Evolutionary conservation across 306 rosid species (phyloP).

Genomic region (Fragaria iinumae): DNA sequence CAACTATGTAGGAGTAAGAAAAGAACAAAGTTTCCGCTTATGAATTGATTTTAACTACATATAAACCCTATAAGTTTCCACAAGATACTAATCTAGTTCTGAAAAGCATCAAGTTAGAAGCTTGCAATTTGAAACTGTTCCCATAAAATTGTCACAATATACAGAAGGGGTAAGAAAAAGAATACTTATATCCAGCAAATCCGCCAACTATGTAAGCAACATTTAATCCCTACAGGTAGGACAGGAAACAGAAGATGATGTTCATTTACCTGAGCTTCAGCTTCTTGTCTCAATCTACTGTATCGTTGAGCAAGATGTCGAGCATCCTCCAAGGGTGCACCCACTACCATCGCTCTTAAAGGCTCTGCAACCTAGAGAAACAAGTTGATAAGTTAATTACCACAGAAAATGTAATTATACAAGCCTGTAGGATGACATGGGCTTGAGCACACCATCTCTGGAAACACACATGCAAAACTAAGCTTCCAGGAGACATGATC

Average conservation of each 20-base stretch:
- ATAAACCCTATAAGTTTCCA: neutral
- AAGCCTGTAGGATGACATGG: neutral
- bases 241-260: conserved; percentile 7
- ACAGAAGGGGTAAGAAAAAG: neutral
- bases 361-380: conserved; percentile 80
- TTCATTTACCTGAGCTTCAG: conserved; percentile 81
- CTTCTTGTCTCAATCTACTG: conserved; percentile 94
- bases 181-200: too few relatives aligned
- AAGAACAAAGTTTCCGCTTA: neutral
- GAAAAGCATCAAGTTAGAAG: neutral
- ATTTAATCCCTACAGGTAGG: neutral
- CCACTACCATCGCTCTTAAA: conserved; percentile 92
- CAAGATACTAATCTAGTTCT: neutral
- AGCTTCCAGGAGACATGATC: neutral
- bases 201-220: neutral
- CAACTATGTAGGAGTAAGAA: conserved; percentile 16
- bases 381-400: neutral
- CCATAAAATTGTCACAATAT: neutral
- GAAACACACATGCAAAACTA: neutral
- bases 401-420: neutral
- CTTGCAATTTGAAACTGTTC: neutral
- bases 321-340: conserved; percentile 98
- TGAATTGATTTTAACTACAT: neutral
- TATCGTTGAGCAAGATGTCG: conserved; percentile 97
- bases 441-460: neutral